Evolutionary conservation across 306 rosid species (phyloP).

Genomic region (Cucumis sativus): Cucumber_9930_V3 NC_026657.2:48001-48500

Average conservation of each 20-base stretch:
- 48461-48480: slow-evolving; percentile 62
- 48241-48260: slow-evolving; percentile 90
- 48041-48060: too few relatives aligned
- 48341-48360: neutral
- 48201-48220: slow-evolving; percentile 89
- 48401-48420: neutral
- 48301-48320: slow-evolving; percentile 64
- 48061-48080: neutral
- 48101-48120: neutral
- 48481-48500: slow-evolving; percentile 98
- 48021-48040: neutral
- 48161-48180: slow-evolving; percentile 32
- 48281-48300: slow-evolving; percentile 89
- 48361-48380: neutral
- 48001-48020: neutral
- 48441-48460: neutral
- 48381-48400: neutral
- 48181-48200: slow-evolving; percentile 86
- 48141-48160: slow-evolving; percentile 5
- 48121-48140: neutral
- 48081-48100: neutral
- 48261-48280: slow-evolving; percentile 90
- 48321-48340: neutral
- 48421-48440: neutral
- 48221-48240: slow-evolving; percentile 94